phyloP scores from a whole-genome alignment of 495 filamentous ascomycete genomes.

The Trichoderma orchidacearum region DNA sequence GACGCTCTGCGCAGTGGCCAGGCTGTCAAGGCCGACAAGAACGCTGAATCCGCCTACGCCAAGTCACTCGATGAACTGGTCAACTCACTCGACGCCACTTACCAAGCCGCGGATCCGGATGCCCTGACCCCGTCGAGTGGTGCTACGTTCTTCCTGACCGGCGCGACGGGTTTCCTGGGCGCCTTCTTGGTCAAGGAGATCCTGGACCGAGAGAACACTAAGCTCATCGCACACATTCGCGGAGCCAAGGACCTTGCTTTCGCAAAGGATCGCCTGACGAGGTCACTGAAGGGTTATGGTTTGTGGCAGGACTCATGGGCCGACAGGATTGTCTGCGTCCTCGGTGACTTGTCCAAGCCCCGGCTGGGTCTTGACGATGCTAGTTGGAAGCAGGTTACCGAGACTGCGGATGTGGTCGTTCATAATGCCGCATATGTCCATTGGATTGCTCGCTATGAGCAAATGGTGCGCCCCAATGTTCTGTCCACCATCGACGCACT shows the following conservation, averaged over 20 bases:
- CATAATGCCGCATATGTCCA: constrained; percentile 87
- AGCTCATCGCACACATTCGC: constrained; percentile 70
- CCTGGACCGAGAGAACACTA: constrained; percentile 43
- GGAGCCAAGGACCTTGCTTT: constrained; percentile 34
- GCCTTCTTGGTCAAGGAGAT: constrained; percentile 68
- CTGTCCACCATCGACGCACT: constrained; percentile 66
- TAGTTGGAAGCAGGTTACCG: constrained; percentile 47
- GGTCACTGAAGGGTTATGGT: constrained; percentile 55
- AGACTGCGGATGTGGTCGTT: constrained; percentile 64
- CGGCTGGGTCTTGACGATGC: constrained; percentile 53
- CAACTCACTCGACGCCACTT: constrained; percentile 19
- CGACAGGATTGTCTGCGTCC: constrained; percentile 45
- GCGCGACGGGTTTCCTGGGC: constrained; percentile 85
- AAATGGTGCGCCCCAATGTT: constrained; percentile 68
- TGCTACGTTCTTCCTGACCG: constrained; percentile 68
- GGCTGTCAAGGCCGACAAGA: constrained; percentile 22
- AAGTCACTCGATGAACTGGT: constrained; percentile 36
- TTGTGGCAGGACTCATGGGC: constrained; percentile 67
- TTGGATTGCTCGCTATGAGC: constrained; percentile 72
- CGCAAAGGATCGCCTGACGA: constrained; percentile 36
- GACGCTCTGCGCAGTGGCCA: constrained; percentile 39
- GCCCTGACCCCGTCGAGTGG: constrained; percentile 16
- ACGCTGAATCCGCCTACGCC: constrained; percentile 57
- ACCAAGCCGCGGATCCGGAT: constrained; percentile 20
- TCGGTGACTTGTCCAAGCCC: constrained; percentile 60